Conservation (phyloP, 2,329 filamentous ascomycete species). For the Neophaeococcomyces aloes region DNA sequence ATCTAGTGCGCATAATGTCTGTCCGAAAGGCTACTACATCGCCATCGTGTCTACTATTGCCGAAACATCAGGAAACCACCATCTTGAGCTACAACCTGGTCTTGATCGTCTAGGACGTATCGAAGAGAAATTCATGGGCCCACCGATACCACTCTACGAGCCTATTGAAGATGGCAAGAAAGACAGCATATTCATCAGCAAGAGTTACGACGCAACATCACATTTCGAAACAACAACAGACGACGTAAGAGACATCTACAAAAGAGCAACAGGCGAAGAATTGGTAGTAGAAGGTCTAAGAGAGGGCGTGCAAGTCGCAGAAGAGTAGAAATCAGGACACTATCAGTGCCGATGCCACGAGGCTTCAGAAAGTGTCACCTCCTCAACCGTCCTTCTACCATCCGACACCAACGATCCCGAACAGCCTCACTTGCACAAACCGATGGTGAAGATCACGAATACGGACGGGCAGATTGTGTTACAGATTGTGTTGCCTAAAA, state of each 20-base stretch:
- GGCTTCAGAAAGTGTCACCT: background rate
- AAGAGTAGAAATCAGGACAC: slow-evolving; percentile 24
- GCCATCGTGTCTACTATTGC: slow-evolving; percentile 97
- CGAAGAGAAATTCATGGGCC: slow-evolving; percentile 93
- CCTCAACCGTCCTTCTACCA: too few relatives aligned
- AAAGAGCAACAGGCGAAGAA: slow-evolving; percentile 69
- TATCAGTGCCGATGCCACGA: background rate
- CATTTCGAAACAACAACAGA: slow-evolving; percentile 94
- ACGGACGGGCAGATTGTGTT: too few relatives aligned
- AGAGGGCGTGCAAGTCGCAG: slow-evolving; percentile 47
- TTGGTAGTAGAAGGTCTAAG: slow-evolving; percentile 78
- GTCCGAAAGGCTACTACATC: slow-evolving; percentile 97
- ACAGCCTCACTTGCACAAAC: too few relatives aligned
- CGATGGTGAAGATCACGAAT: too few relatives aligned
- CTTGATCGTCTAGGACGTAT: slow-evolving; percentile 86
- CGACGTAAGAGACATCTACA: slow-evolving; percentile 91
- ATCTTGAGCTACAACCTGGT: slow-evolving; percentile 85
- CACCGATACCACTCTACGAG: slow-evolving; percentile 88
- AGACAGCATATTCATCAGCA: slow-evolving; percentile 94
- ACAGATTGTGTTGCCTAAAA: background rate
- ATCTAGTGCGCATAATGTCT: slow-evolving; percentile 92
- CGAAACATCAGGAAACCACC: slow-evolving; percentile 83
- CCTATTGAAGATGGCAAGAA: slow-evolving; percentile 69
- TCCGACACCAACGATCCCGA: too few relatives aligned
- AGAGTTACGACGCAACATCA: slow-evolving; percentile 95